Evolutionary conservation across 2,329 filamentous ascomycete genomes (phyloP), one percentile per base, ranked within the genome.

Genomic region (Thelonectria rubi): DNA sequence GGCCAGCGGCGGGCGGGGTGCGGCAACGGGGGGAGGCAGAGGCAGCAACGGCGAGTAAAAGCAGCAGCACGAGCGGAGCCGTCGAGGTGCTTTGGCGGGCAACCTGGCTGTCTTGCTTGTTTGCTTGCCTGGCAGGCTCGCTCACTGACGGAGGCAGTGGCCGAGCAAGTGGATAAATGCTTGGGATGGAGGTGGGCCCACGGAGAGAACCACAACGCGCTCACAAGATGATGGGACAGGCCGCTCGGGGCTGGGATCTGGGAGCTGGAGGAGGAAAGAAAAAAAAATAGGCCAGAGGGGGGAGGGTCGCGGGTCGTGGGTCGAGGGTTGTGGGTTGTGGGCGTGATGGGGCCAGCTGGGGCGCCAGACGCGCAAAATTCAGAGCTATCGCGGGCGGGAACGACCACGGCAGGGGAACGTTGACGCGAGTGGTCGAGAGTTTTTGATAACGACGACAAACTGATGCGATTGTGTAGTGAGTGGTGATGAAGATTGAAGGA

Each of bases 191-290:
- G 70, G 70, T 72, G 70, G 70, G 69, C 70, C 70, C 68, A 65
- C 60, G 61, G 64, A 62, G 70, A 72, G 71, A 71, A 72, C 70
- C 70, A 70, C 68, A 69, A 62, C 64, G 60, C 69, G 67, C 60
- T 64, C 65, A 68, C 45, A 53, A 50, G 45, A 49, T 45, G 50
- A 58, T 55, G 58, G 55, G 62, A 60, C 55, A 58, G 58, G 56
- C 39, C 48, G 67, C 62, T 56, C 66, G 66, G 69, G 65, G 70
- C 70, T 72, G 66, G 70, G 70, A 69, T 71, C 63, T 68, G 58
- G 34, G 58, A 62, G 55, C 34, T 52, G 65, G 67, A 67, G 57
- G 46, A 68, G 58, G 68, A 63, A 32, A 54, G 66, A 63, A 39
- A 55, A 65, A 70, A 68, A 70, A 72, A 57, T 61, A 65, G 61